phyloP scores from a whole-genome alignment of 2,329 filamentous ascomycete genomes.

The Epichloe brachyelytri region DNA sequence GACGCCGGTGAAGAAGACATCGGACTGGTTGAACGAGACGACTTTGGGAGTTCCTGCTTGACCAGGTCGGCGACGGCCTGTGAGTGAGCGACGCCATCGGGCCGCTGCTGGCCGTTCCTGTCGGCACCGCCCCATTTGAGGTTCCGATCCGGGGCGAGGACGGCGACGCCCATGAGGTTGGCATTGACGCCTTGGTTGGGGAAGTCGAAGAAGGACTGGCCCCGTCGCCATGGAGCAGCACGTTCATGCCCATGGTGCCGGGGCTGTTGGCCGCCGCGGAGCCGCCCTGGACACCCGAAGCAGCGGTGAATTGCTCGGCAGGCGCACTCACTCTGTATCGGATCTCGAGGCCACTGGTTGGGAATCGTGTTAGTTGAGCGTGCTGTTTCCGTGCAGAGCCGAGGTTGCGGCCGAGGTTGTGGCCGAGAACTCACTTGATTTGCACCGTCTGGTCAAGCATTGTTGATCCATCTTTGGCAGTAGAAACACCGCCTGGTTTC shows the following conservation, averaged over 20 bases:
- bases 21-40: constrained; percentile 37
- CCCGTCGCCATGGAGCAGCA: constrained; percentile 48
- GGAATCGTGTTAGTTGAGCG: not conserved
- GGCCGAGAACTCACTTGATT: constrained; percentile 31
- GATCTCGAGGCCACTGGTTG: constrained; percentile 34
- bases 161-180: constrained; percentile 37
- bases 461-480: constrained; percentile 39
- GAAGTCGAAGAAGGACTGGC: constrained; percentile 45
- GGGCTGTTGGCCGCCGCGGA: constrained; percentile 15
- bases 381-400: too few relatives aligned
- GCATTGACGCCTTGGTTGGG: constrained; percentile 39
- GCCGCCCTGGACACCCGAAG: constrained; percentile 35
- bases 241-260: constrained; percentile 36
- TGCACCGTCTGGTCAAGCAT: constrained; percentile 42
- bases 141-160: constrained; percentile 40
- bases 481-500: constrained; percentile 22
- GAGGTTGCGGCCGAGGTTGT: too few relatives aligned
- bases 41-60: constrained; percentile 33
- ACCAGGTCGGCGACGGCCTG: constrained; percentile 42
- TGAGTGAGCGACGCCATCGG: constrained; percentile 41
- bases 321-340: constrained; percentile 44
- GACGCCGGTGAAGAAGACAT: constrained; percentile 46
- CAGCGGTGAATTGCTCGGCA: constrained; percentile 37
- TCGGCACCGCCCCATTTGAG: constrained; percentile 45
- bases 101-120: constrained; percentile 32